Conservation (phyloP, 2,329 filamentous ascomycete species). For the Tolypocladium pustulatum region DNA sequence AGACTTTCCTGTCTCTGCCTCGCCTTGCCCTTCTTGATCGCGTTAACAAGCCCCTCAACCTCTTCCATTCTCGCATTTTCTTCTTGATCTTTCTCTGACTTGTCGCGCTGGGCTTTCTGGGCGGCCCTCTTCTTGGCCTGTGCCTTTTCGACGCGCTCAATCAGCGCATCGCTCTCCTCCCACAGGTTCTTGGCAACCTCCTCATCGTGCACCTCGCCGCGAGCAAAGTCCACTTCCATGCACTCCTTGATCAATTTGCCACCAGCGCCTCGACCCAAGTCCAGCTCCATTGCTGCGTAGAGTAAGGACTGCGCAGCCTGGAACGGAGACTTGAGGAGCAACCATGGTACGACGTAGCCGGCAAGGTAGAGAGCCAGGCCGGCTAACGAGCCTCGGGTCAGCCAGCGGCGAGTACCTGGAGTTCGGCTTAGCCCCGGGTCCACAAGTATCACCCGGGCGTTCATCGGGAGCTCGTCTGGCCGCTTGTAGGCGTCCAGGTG, state of each 20-base stretch:
- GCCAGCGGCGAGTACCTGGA: constrained; percentile 76
- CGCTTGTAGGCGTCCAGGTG: constrained; percentile 77
- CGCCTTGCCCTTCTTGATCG: constrained; percentile 32
- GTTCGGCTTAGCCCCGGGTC: constrained; percentile 82
- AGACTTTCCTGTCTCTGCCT: constrained; percentile 13
- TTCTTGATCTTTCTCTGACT: constrained; percentile 20
- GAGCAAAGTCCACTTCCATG: constrained; percentile 58
- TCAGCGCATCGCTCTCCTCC: constrained; percentile 77
- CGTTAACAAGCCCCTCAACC: constrained; percentile 26
- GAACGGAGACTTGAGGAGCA: constrained; percentile 74
- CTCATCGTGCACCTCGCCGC: constrained; percentile 69
- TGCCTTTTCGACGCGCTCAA: constrained; percentile 73
- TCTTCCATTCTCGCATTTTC: constrained; percentile 21
- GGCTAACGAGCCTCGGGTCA: constrained; percentile 74
- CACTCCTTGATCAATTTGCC: constrained; percentile 84
- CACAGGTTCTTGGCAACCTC: constrained; percentile 74
- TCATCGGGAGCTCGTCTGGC: constrained; percentile 73
- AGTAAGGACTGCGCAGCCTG: constrained; percentile 83
- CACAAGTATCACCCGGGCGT: constrained; percentile 72
- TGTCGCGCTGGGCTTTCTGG: constrained; percentile 26
- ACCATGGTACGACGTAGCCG: constrained; percentile 73
- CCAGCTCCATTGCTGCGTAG: constrained; percentile 73
- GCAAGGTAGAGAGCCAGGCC: constrained; percentile 68
- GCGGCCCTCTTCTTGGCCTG: constrained; percentile 46
- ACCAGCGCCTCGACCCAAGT: constrained; percentile 52